Conservation (phyloP, 2,329 filamentous ascomycete species). For the Xylariaceae sp. region DNA sequence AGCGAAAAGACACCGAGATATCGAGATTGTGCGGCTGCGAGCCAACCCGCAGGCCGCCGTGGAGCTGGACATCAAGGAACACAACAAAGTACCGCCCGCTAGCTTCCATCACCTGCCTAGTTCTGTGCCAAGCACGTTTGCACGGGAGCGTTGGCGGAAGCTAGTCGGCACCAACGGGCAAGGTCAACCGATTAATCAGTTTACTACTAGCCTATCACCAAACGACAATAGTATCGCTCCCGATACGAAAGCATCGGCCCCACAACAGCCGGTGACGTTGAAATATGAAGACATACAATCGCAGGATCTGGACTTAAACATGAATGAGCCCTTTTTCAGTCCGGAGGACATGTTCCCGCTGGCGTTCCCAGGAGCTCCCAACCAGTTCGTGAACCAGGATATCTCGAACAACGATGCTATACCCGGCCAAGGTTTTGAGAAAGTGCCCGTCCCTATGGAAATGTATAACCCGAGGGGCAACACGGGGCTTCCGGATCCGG, state of each 20-base stretch:
- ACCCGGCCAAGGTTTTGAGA: conserved; percentile 15
- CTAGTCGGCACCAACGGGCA: conserved; percentile 37
- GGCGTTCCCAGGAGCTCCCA: conserved; percentile 18
- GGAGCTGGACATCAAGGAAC: conserved; percentile 46
- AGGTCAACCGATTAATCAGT: conserved; percentile 20
- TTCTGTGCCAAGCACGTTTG: conserved; percentile 41
- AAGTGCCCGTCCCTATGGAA: conserved; percentile 17
- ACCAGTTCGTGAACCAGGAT: conserved; percentile 8
- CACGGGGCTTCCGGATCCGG: conserved; percentile 5
- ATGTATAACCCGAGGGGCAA: conserved; percentile 11
- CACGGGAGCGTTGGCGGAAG: conserved; percentile 48
- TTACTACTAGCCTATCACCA: neutral
- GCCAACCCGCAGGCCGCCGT: conserved; percentile 45
- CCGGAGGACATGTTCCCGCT: conserved; percentile 34
- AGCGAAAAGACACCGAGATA: conserved; percentile 46
- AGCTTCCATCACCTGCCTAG: conserved; percentile 46
- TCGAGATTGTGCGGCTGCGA: conserved; percentile 46
- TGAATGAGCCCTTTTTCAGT: conserved; percentile 35
- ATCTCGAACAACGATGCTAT: conserved; percentile 17
- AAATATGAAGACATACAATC: conserved; percentile 20
- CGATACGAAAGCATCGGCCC: neutral
- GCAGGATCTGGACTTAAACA: conserved; percentile 34
- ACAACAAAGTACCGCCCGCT: conserved; percentile 39
- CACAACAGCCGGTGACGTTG: neutral
- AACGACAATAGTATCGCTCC: neutral